These are phyloP conservation scores for Acacia acuminata DNA, from an alignment of 306 rosid species.

Conservation along the genomic window DNA sequence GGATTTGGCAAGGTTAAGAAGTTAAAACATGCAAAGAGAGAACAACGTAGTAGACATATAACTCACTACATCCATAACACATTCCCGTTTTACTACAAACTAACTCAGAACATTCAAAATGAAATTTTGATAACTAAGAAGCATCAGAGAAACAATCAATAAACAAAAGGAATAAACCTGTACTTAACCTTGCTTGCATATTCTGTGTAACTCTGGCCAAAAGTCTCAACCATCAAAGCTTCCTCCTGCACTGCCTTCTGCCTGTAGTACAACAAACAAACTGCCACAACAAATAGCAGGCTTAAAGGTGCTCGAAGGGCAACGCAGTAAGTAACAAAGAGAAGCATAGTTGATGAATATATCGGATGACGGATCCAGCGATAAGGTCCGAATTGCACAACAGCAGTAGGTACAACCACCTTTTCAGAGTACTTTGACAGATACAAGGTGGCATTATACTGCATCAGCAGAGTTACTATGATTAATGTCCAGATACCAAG, in stretches of 20 bases:
- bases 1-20: not conserved
- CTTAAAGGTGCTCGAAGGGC: constrained; percentile 87
- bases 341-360: constrained; percentile 74
- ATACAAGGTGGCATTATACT: constrained; percentile 80
- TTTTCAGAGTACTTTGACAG: constrained; percentile 90
- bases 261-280: constrained; percentile 73
- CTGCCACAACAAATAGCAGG: constrained; percentile 58
- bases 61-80: not conserved
- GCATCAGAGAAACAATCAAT: constrained; percentile 44
- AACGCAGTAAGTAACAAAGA: constrained; percentile 66
- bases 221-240: constrained; percentile 87
- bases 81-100: constrained; percentile 26
- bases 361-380: constrained; percentile 93
- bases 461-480: constrained; percentile 63
- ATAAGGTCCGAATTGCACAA: constrained; percentile 94
- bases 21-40: not conserved
- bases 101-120: constrained; percentile 21
- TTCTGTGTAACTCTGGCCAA: constrained; percentile 67
- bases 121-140: constrained; percentile 31
- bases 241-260: constrained; percentile 88
- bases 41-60: constrained; percentile 17
- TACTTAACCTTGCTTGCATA: constrained; percentile 76
- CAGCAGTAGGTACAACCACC: constrained; percentile 85
- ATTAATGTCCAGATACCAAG: constrained; percentile 72
- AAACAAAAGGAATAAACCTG: constrained; percentile 85